A percentile compares a stretch with the other conserved stretches of the same genome.
Evolutionary conservation across 1,284 basidiomycete species (phyloP).

Genomic region (Ustilago nuda): DNA sequence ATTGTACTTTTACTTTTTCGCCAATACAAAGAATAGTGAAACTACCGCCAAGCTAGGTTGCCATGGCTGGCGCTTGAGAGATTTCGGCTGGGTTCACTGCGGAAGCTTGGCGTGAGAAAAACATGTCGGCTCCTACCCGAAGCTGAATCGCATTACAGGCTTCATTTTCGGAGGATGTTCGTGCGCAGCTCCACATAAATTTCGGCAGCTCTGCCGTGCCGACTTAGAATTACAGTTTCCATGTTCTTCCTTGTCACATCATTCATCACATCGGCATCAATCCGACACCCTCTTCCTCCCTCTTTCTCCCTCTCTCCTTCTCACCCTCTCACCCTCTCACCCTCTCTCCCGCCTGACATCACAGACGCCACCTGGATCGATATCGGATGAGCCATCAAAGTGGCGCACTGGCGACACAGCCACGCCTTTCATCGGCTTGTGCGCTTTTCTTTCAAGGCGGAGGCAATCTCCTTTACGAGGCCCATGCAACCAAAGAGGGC

Average conservation of each 20-base stretch:
- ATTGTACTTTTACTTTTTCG: neutral
- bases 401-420: neutral
- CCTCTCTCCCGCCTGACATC: neutral
- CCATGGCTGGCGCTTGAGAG: neutral
- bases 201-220: slow-evolving; percentile 12
- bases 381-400: neutral
- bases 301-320: too few relatives aligned
- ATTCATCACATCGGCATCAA: slow-evolving; percentile 1
- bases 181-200: slow-evolving; percentile 16
- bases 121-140: neutral
- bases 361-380: neutral
- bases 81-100: too few relatives aligned
- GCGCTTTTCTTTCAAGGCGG: neutral
- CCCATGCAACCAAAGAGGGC: neutral
- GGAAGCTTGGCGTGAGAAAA: neutral
- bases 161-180: neutral
- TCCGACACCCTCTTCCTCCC: neutral
- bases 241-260: neutral
- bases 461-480: too few relatives aligned
- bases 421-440: slow-evolving; percentile 4
- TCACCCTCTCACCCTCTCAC: neutral
- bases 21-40: neutral
- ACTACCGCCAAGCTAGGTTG: too few relatives aligned
- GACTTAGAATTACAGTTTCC: neutral
- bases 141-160: neutral